Percentiles rank a stretch among this genome's conserved stretches.
Conservation (phyloP, 2,329 filamentous ascomycete genomes). For the Cercospora sp. region DNA sequence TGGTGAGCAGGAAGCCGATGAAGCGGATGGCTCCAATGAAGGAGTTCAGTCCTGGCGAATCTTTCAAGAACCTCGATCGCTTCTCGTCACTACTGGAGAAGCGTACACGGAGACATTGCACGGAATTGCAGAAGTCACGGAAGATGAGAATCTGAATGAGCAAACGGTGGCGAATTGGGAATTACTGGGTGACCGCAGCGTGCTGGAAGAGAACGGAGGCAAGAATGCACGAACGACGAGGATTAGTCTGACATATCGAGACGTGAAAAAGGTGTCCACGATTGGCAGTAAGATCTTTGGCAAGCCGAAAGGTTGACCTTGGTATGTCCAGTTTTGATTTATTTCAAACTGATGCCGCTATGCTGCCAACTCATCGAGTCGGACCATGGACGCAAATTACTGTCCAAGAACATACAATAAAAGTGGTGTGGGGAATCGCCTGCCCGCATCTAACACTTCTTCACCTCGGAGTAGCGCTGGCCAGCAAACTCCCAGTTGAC, state of each 20-base stretch:
- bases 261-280: conserved; percentile 80
- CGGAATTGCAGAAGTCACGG: conserved; percentile 65
- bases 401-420: background rate
- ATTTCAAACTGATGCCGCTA: background rate
- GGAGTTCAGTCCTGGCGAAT: conserved; percentile 53
- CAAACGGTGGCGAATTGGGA: conserved; percentile 68
- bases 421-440: background rate
- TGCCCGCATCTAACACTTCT: conserved; percentile 9
- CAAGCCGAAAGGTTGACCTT: conserved; percentile 21
- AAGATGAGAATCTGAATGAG: conserved; percentile 64
- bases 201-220: conserved; percentile 49
- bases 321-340: background rate
- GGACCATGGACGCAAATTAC: background rate
- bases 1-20: conserved; percentile 55
- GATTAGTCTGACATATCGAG: conserved; percentile 77
- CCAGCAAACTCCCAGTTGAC: conserved; percentile 66
- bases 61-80: conserved; percentile 78
- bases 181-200: conserved; percentile 54
- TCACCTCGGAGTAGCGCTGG: conserved; percentile 26
- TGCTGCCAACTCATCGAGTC: background rate
- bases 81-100: conserved; percentile 68
- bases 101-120: conserved; percentile 73
- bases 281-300: conserved; percentile 67
- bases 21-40: background rate
- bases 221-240: conserved; percentile 60